Base-by-base conservation (phyloP, 2,329 filamentous ascomycete genomes). In the Verruconis gallopava region DNA sequence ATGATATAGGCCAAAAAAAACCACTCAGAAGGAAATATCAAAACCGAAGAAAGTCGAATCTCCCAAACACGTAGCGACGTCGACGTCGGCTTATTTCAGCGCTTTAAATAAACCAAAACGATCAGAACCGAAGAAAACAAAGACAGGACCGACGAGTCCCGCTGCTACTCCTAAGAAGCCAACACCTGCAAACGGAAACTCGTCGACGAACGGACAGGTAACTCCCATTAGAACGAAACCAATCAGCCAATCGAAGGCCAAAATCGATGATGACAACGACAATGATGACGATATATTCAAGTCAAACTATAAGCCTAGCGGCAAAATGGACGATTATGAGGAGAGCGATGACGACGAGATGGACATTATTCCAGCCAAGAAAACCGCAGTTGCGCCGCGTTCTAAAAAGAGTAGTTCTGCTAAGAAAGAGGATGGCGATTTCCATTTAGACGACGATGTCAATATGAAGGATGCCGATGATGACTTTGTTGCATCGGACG, bases 271-370 rank as follows among this genome's bases (percentile, higher is more conserved):
- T 41, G 58, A 61, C 38, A 21, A 46, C 9, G 55, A 60, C 37
- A 55, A 53, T 28, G 45, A 43, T 28, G 81, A 85, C 49, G 88
- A 94, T 51, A 86, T 94, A 15, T 88, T 88, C 59, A 81, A 79
- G 12, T 79, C 81, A 3, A 77, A 84, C 48, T 72, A 71, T 22
- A 81, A 77, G 55, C 72, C 72, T 37, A 66, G 73, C 35, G 75
- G 72, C 44, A 84, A 77, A 55, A 81, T 77, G 32, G 83, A 91
- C 53, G 79, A 85, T 41, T 85, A 88, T 43, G 71, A 74, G 45
- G 81, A 81, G 46, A 66, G 65, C 40, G 75, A 76, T 15, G 70
- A 69, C 35, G 81, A 79, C 37, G 85, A 91, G 42, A 80, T 85
- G 21, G 77, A 85, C 37, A 47, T 40, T 5, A 47, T 42, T 55